Evolutionary conservation across 169 alveolate species (phyloP), one percentile per base, ranked within the genome.

Genomic region (Eimeria necatrix): DNA sequence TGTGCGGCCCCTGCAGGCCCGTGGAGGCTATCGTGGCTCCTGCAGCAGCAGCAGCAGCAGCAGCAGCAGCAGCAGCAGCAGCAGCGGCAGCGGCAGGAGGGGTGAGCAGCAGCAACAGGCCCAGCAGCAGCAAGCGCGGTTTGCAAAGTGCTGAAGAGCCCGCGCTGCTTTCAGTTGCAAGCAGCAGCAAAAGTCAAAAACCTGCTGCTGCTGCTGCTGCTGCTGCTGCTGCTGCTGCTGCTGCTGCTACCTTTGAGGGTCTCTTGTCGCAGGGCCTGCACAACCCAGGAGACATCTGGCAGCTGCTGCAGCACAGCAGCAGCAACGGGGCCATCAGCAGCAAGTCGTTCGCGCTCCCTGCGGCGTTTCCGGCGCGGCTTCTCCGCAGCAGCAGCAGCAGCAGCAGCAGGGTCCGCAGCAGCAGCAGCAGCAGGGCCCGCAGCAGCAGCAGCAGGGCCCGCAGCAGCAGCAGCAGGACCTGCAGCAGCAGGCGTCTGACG

Each of bases 1-100:
- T 73, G 22, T 53, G 91, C 59, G 26, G 91, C 14, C 91, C 91
- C 76, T 83, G 91, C 59, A 83, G 52, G 5, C 91, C 91, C 32
- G 91, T 48, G 51, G 91, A 83, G 10, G 73, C 16, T 51, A 41
- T 56, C 22, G 51, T 48, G 22, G 73, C 49, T 4, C 41, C 51
- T n/a, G 20, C n/a, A 14, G n/a, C 73, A 48, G 14, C 7, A 49
- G 73, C 90, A 20, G 53, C 6, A 4, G 41, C 90, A 51, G 73
- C 32, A 3, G 14, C 8, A 56, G 32, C 10, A 81, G 14, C 59
- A 7, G 90, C 73, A 56, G 64, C 8, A 8, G 64, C 64, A 56
- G 64, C 64, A 56, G 64, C 64, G 14, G 64, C 64, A 56, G 64
- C 64, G 14, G 64, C 64, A 56, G 64, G 20, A 56, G 14, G 14